These are phyloP conservation scores for Penicillium tannophilum DNA, from an alignment of 495 filamentous ascomycete species.

Conservation along the genomic window DNA sequence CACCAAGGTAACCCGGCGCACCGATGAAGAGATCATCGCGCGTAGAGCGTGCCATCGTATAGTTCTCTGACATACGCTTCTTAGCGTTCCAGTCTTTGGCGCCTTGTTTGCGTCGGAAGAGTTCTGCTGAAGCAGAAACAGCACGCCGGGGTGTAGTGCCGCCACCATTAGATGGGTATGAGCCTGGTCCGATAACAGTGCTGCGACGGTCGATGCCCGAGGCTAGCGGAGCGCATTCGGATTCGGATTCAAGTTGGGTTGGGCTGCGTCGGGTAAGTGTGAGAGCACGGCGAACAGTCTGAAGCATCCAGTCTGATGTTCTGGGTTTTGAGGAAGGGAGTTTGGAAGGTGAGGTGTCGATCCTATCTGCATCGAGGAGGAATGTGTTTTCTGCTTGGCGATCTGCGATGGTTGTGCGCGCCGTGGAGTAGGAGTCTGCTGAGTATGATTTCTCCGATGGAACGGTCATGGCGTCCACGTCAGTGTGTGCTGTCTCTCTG, in stretches of 20 bases:
- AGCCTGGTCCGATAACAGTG: conserved; percentile 27
- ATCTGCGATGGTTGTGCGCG: conserved; percentile 59
- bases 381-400: conserved; percentile 67
- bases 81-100: conserved; percentile 57
- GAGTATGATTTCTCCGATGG: conserved; percentile 42
- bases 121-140: conserved; percentile 58
- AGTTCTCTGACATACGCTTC: conserved; percentile 30
- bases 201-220: conserved; percentile 41
- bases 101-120: conserved; percentile 63
- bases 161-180: conserved; percentile 8
- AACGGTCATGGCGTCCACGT: conserved; percentile 26
- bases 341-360: conserved; percentile 32
- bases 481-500: conserved; percentile 27
- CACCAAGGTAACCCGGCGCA: conserved; percentile 32
- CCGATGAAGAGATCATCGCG: conserved; percentile 37
- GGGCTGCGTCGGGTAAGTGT: conserved; percentile 41
- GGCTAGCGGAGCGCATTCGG: conserved; percentile 24
- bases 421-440: conserved; percentile 69
- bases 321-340: conserved; percentile 37
- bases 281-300: conserved; percentile 57
- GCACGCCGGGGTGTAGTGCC: conserved; percentile 51
- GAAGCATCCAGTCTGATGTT: conserved; percentile 52
- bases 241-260: conserved; percentile 13
- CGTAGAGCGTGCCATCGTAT: conserved; percentile 19
- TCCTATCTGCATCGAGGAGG: conserved; percentile 38